These are phyloP conservation scores for Candida oleophila DNA, from an alignment of 805 yeast species.

Conservation along the genomic window DNA sequence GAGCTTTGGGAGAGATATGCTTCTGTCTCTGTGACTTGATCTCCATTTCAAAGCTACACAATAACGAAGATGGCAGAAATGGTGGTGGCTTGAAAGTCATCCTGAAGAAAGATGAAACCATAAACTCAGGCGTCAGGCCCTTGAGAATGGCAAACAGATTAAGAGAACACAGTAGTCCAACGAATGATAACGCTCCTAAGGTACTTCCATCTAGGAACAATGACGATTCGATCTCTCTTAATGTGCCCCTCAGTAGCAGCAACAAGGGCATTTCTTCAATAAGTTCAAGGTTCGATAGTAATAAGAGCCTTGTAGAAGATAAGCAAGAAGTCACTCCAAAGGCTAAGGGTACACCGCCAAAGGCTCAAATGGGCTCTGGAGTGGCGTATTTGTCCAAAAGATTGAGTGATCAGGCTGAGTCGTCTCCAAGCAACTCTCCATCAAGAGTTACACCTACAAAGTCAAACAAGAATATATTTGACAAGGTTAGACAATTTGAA, in stretches of 20 bases:
- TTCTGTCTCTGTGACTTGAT: constrained; percentile 64
- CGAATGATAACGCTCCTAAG: not conserved
- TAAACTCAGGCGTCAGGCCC: constrained; percentile 57
- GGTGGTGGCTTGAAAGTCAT: constrained; percentile 3
- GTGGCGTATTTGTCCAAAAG: constrained; percentile 27
- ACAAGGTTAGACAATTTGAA: constrained; percentile 38
- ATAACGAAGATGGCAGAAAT: not conserved
- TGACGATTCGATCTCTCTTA: not conserved
- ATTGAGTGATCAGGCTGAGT: constrained; percentile 18
- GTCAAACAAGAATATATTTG: constrained; percentile 23
- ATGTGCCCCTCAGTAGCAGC: constrained; percentile 1
- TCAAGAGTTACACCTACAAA: constrained; percentile 20
- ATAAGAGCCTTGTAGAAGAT: not conserved
- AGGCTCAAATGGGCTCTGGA: constrained; percentile 13
- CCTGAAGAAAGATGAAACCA: constrained; percentile 15
- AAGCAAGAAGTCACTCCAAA: not conserved
- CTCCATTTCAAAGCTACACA: constrained; percentile 48
- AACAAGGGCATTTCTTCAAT: constrained; percentile 2
- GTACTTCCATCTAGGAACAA: not conserved
- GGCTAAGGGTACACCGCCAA: constrained; percentile 7
- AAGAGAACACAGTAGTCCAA: constrained; percentile 12
- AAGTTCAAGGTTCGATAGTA: not conserved
- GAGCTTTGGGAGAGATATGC: constrained; percentile 73
- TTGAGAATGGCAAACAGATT: constrained; percentile 63
- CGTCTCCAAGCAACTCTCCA: constrained; percentile 13